Evolutionary conservation across 2,329 filamentous ascomycete genomes (phyloP).

Genomic region (Paramyrothecium roridum): DNA sequence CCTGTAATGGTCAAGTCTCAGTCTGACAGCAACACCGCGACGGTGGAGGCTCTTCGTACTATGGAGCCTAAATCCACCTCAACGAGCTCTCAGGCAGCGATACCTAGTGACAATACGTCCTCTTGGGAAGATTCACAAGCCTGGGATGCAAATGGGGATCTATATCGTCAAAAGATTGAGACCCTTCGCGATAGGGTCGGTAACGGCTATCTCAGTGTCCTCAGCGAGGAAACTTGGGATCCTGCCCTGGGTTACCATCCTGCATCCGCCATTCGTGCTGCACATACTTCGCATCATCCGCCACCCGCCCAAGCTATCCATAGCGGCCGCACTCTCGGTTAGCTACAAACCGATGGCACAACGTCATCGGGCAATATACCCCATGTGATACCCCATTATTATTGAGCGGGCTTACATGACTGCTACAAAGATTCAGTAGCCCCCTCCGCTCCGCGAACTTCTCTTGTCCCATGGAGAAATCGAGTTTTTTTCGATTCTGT

Average conservation of each 20-base stretch:
- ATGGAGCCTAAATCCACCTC: constrained; percentile 11
- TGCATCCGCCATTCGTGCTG: constrained; percentile 21
- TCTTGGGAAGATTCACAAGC: constrained; percentile 45
- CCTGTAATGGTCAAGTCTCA: not conserved
- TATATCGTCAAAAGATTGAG: constrained; percentile 87
- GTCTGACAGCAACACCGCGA: not conserved
- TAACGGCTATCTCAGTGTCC: constrained; percentile 79
- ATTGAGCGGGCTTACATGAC: not conserved
- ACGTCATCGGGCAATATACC: constrained; percentile 15
- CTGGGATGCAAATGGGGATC: constrained; percentile 68
- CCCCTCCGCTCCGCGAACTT: not conserved
- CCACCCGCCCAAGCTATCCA: constrained; percentile 45
- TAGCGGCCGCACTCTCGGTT: constrained; percentile 50
- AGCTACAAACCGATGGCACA: constrained; percentile 11
- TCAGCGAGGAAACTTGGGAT: constrained; percentile 74
- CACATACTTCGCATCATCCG: constrained; percentile 25
- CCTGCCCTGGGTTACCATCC: constrained; percentile 22
- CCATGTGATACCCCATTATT: constrained; percentile 23
- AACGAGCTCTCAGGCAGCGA: constrained; percentile 11
- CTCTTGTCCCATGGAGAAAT: constrained; percentile 2
- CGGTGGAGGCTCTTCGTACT: not conserved
- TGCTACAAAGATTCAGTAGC: not conserved
- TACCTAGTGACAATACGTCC: constrained; percentile 11
- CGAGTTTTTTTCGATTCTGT: constrained; percentile 14
- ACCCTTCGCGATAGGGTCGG: constrained; percentile 81